These are phyloP conservation scores for Fusarium longipes DNA, from an alignment of 2,329 filamentous ascomycete genomes.

Conservation along the genomic window DNA sequence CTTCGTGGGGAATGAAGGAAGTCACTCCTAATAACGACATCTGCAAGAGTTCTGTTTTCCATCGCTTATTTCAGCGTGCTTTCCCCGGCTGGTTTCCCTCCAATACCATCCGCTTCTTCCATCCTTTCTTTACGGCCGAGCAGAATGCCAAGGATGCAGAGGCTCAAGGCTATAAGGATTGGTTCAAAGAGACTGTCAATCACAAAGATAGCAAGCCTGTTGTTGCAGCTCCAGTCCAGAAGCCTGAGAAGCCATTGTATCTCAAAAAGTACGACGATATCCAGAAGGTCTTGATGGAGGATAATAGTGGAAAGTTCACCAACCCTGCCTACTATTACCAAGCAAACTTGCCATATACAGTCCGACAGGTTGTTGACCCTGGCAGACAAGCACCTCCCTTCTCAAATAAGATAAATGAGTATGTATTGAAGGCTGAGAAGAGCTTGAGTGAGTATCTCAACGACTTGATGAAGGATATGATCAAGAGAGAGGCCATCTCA, in stretches of 20 bases:
- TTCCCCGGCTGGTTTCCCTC: slow-evolving; percentile 40
- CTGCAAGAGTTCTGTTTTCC: slow-evolving; percentile 40
- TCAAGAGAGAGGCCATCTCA: slow-evolving; percentile 1
- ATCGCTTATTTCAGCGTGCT: slow-evolving; percentile 36
- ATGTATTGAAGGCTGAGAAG: not conserved
- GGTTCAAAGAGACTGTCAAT: not conserved
- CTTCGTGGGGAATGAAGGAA: slow-evolving; percentile 44
- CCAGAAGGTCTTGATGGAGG: not conserved
- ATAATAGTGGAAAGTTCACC: not conserved
- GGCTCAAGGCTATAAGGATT: slow-evolving; percentile 20
- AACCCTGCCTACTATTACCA: slow-evolving; percentile 7
- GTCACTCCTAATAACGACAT: slow-evolving; percentile 36
- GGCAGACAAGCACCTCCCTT: accelerated
- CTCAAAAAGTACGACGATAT: not conserved
- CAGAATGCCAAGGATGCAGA: slow-evolving; percentile 29
- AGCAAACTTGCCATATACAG: not conserved
- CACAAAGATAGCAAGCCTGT: not conserved
- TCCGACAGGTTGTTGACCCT: not conserved
- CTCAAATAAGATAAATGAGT: not conserved
- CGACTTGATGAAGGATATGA: not conserved
- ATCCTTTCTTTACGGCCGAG: slow-evolving; percentile 37
- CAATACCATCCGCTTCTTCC: slow-evolving; percentile 40
- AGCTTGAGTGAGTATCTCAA: not conserved
- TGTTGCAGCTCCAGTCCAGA: not conserved
- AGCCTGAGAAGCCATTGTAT: not conserved